Evolutionary conservation across 306 rosid genomes (phyloP).

Genomic region (Comarum palustre): DNA sequence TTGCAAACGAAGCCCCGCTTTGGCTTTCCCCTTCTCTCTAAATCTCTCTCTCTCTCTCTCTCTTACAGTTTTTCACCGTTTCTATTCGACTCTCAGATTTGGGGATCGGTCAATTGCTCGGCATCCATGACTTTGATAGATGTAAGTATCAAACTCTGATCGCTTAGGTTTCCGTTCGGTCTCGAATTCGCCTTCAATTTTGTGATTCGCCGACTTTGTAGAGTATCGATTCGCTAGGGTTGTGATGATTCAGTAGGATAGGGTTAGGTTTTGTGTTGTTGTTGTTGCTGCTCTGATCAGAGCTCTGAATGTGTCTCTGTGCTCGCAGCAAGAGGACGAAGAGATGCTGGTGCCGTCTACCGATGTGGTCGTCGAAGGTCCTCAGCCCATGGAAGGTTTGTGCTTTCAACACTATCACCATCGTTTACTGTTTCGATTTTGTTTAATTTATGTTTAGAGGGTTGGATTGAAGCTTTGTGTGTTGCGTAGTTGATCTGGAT

Average conservation of each 20-base stretch:
- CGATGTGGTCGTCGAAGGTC: constrained; percentile 53
- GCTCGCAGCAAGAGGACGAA: constrained; percentile 53
- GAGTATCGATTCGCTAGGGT: constrained; percentile 36
- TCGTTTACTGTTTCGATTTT: constrained; percentile 11
- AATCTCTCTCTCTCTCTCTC: constrained; percentile 6
- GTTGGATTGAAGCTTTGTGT: constrained; percentile 17
- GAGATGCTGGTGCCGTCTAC: constrained; percentile 61
- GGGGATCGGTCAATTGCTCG: constrained; percentile 39
- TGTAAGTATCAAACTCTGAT: constrained; percentile 33
- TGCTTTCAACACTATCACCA: background rate
- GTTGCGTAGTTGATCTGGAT: constrained; percentile 22
- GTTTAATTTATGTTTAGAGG: background rate
- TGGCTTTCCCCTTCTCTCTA: constrained; percentile 6
- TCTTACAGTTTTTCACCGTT: constrained; percentile 17
- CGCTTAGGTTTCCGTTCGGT: constrained; percentile 16
- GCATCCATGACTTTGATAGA: constrained; percentile 54
- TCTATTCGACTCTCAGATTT: constrained; percentile 38
- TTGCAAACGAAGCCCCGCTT: constrained; percentile 17
- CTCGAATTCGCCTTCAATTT: constrained; percentile 21
- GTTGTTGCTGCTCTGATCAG: constrained; percentile 19
- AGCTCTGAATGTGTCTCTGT: constrained; percentile 35
- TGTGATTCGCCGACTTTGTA: constrained; percentile 7
- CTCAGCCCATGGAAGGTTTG: constrained; percentile 65
- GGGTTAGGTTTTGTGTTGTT: constrained; percentile 37
- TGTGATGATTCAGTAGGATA: constrained; percentile 33